Conservation (phyloP, 768 basidiomycete genomes). For the Tricholoma terreum region DNA sequence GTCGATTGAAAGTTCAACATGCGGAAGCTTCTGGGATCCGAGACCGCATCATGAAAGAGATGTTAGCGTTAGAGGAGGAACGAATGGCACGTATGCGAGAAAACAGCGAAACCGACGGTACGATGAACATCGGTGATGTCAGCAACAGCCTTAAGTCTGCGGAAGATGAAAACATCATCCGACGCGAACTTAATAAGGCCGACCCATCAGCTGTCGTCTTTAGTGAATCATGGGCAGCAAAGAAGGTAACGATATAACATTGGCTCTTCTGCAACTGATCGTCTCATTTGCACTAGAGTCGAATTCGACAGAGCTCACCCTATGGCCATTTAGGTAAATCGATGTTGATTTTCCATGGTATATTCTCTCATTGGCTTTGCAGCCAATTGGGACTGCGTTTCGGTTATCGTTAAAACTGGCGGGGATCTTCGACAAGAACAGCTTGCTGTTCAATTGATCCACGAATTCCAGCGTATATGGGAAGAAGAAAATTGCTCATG, state of each 20-base stretch:
- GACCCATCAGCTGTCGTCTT: conserved; percentile 97
- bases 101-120: conserved; percentile 61
- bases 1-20: conserved; percentile 72
- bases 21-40: conserved; percentile 88
- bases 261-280: background rate
- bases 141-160: conserved; percentile 59
- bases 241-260: conserved; percentile 58
- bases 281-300: conserved; percentile 45
- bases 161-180: conserved; percentile 93
- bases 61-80: conserved; percentile 95
- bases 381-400: conserved; percentile 87
- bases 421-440: conserved; percentile 97
- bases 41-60: conserved; percentile 97
- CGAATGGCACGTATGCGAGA: conserved; percentile 91
- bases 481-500: conserved; percentile 88
- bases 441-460: conserved; percentile 92
- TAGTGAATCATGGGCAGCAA: conserved; percentile 90
- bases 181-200: conserved; percentile 87
- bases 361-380: background rate
- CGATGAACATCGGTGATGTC: conserved; percentile 50
- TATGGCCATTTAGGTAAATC: conserved; percentile 86
- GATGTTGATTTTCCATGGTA: conserved; percentile 17
- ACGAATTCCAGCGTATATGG: conserved; percentile 92
- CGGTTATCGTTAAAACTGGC: conserved; percentile 98
- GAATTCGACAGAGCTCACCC: conserved; percentile 90